phyloP scores from a whole-genome alignment of 2,329 filamentous ascomycete species.

The Penicillium sp. region DNA sequence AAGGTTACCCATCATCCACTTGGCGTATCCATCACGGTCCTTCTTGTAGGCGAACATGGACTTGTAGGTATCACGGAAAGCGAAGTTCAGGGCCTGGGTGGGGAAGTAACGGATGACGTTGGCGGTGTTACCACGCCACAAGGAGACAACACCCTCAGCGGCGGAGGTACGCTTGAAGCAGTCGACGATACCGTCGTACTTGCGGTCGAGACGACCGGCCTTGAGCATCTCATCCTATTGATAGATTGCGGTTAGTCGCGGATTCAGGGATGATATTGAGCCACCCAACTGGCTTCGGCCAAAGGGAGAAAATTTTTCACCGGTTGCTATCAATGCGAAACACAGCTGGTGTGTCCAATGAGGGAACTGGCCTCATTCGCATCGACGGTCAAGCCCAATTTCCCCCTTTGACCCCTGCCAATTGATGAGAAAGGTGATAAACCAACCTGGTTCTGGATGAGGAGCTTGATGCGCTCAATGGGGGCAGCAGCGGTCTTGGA shows the following conservation, averaged over 20 bases:
- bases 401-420: background rate
- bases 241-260: slow-evolving; percentile 12
- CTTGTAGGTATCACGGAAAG: slow-evolving; percentile 99
- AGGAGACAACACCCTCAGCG: slow-evolving; percentile 87
- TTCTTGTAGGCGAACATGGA: slow-evolving; percentile 99
- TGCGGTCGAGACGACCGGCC: slow-evolving; percentile 94
- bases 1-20: slow-evolving; percentile 99
- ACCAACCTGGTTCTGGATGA: slow-evolving; percentile 99
- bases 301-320: slow-evolving; percentile 20
- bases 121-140: slow-evolving; percentile 99
- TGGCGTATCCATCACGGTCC: slow-evolving; percentile 94
- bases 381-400: background rate
- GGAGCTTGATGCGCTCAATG: slow-evolving; percentile 99
- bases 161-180: slow-evolving; percentile 92
- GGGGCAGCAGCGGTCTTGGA: slow-evolving; percentile 99
- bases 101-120: slow-evolving; percentile 99
- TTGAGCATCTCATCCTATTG: slow-evolving; percentile 99
- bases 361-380: background rate
- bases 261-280: background rate
- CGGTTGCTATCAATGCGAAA: background rate
- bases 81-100: slow-evolving; percentile 99
- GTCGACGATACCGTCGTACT: slow-evolving; percentile 89
- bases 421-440: slow-evolving; percentile 8
- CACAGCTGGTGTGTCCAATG: background rate
- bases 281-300: slow-evolving; percentile 5